Conservation (phyloP, 495 filamentous ascomycete genomes). For the Lineolata rhizophorae region DNA sequence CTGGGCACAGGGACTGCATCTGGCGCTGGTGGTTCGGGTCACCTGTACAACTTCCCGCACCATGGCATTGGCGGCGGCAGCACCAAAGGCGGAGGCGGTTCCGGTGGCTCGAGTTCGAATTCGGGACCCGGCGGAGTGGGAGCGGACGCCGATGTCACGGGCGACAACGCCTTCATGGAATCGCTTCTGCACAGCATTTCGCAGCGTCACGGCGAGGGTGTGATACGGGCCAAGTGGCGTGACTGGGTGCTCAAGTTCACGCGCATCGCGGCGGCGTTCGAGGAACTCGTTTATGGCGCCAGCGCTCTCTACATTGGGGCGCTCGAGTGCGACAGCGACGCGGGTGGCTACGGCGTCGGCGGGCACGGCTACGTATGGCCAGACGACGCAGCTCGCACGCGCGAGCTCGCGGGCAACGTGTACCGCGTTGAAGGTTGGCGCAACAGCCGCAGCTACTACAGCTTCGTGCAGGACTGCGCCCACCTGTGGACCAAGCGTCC, state of each 20-base stretch:
- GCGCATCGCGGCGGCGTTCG: conserved; percentile 77
- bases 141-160: conserved; percentile 47
- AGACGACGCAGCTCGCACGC: conserved; percentile 55
- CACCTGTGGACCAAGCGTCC: conserved; percentile 30
- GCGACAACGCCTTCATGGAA: conserved; percentile 77
- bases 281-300: conserved; percentile 82
- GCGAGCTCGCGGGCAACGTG: conserved; percentile 73
- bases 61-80: conserved; percentile 3
- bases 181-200: conserved; percentile 62
- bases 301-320: conserved; percentile 71
- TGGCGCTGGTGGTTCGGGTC: background rate
- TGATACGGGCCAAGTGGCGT: conserved; percentile 74
- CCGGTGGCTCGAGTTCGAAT: background rate
- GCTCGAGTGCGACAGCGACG: conserved; percentile 37
- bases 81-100: no score
- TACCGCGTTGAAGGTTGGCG: conserved; percentile 91
- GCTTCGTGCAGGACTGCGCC: conserved; percentile 65
- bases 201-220: conserved; percentile 71
- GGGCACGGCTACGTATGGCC: conserved; percentile 94
- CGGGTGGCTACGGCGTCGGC: conserved; percentile 36
- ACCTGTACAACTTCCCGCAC: background rate
- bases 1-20: conserved; percentile 1
- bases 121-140: conserved; percentile 13
- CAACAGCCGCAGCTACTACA: conserved; percentile 83
- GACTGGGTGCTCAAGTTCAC: conserved; percentile 82